Evolutionary conservation across 768 basidiomycete genomes (phyloP).

Genomic region (Clathrus columnatus): DNA sequence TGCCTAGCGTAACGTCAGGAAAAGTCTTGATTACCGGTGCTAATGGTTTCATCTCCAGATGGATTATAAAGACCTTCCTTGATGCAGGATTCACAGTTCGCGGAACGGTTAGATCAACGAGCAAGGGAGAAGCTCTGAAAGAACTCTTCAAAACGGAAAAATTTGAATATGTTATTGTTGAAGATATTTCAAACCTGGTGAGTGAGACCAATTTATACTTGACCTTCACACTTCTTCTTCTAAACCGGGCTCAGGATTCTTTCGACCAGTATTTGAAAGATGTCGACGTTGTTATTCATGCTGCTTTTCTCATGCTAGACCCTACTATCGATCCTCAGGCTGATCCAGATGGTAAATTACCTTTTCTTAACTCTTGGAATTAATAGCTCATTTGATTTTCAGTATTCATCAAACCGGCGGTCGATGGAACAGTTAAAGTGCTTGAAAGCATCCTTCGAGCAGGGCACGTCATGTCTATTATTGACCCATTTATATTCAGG

Average conservation of each 20-base stretch:
- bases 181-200: constrained; percentile 30
- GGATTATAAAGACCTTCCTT: constrained; percentile 17
- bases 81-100: constrained; percentile 29
- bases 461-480: constrained; percentile 22
- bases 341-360: background rate
- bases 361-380: background rate
- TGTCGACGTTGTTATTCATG: constrained; percentile 41
- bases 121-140: constrained; percentile 33
- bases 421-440: constrained; percentile 33
- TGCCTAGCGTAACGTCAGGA: constrained; percentile 28
- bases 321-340: constrained; percentile 13
- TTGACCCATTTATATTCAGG: constrained; percentile 2
- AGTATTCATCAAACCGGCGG: constrained; percentile 33
- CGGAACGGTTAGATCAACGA: constrained; percentile 31
- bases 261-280: constrained; percentile 45
- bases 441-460: constrained; percentile 34
- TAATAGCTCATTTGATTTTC: background rate
- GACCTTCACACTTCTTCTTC: background rate
- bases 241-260: constrained; percentile 20
- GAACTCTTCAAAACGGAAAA: constrained; percentile 24
- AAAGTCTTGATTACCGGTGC: constrained; percentile 49
- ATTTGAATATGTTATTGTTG: constrained; percentile 32
- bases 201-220: constrained; percentile 1
- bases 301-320: constrained; percentile 30
- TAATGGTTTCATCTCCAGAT: constrained; percentile 35